Evolutionary conservation across 208 protist species (phyloP), one percentile per base, ranked within the genome.

Genomic region (Leishmania major): DNA sequence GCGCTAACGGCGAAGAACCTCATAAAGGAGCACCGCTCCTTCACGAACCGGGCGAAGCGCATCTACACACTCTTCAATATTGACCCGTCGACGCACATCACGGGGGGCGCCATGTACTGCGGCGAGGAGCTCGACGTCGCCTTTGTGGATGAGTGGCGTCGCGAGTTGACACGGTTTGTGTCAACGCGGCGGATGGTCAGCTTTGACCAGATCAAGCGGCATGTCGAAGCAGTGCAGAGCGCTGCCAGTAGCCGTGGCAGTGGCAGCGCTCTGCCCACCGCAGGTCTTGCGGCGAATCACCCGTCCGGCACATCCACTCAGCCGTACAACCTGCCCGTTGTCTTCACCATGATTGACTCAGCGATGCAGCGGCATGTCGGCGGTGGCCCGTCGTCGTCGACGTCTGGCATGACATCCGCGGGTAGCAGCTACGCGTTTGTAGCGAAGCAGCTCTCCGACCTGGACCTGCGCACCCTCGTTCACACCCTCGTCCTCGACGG

Each of bases 61-160:
- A 90, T 97, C 59, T 97, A 96, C 84, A 81, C 96, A 8, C 88
- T 97, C 3, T 93, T 90, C 79, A 84, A 96, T 82, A 83, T 97
- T 66, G 88, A 93, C 83, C 95, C 95, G 7, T 96, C 92, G 35
- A 84, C 87, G 43, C 80, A 88, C 40, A 90, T 97, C 1, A 97
- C 95, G 0, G 95, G 95, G 17, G 95, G 95, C 51, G 91, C 91
- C 31, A 95, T 96, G 80, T 97, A 97, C 84, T 90, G 90, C 75
- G 92, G 93, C 64, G 92, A 95, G 76, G 90, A 96, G 64, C 83
- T 96, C 51, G 94, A 97, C 75, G 88, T 95, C 31, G 88, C 84
- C 49, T 95, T 94, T 82, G 88, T 97, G 35, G 93, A 96, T 77
- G 90, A 96, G 80, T 87, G 95, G 86, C 87, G 93, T 11, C 78